Base-by-base conservation (phyloP, 2,329 filamentous ascomycete genomes). In the Colletotrichum ledebouriae region DNA sequence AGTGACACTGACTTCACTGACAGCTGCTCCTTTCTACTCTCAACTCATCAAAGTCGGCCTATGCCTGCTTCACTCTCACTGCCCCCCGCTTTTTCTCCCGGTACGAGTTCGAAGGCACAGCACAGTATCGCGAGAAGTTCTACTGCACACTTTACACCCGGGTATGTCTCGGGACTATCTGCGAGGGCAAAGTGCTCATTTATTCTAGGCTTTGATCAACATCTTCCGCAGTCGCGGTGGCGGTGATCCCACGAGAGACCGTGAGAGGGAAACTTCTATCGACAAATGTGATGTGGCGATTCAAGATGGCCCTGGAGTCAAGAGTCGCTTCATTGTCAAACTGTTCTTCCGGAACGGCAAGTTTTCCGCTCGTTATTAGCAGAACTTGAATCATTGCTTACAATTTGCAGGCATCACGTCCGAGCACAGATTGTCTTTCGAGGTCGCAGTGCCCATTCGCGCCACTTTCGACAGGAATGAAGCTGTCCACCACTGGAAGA, bases 1-100 rank as follows among this genome's bases (percentile, higher is more conserved):
- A 1, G 3, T n/a, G 29, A 12, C 3, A 6, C 46, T 53, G 25
- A 46, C 63, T 25, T 6, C 0, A 0, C 3, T 22, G 7, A 37
- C 56, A 93, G 92, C 86, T 95, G 71, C 84, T 90, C 4, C 83
- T 95, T 62, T 93, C 91, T 13, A 89, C 92, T 13, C 82, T 95
- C 71, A 95, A 95, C 76, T 87, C 87, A n/a, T 93, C 92, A 63
- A 93, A 93, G 75, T 93, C 92, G 4, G 92, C 91, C 17, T 94
- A 94, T 77, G 89, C 90, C 29, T 91, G 90, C 67, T 90, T 94
- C 73, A 86, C 86, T 7, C 88, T 94, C 60, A 83, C 90, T 49
- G 85, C 87, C 46, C 86, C 82, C 71, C 85, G 87, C 44, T 94
- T 94, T 81, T 94, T 94, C 79, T 87, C 89, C 6, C 86, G 86